Evolutionary conservation across 305 asterid species (phyloP).

Genomic region (Solanum hybrid): DNA sequence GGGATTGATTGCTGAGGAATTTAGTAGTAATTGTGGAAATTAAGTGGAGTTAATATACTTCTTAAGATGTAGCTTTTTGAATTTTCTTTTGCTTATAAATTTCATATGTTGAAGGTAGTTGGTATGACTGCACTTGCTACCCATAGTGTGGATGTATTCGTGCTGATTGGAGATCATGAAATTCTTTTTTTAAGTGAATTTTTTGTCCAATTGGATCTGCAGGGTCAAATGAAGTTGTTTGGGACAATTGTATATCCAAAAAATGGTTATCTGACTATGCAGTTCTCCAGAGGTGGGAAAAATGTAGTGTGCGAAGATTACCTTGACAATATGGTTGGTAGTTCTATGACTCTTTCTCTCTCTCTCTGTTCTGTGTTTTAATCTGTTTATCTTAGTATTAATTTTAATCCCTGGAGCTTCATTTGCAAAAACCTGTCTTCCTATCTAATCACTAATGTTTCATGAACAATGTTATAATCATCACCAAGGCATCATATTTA

Average conservation of each 20-base stretch:
- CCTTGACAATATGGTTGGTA: slow-evolving; percentile 70
- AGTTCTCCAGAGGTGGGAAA: slow-evolving; percentile 79
- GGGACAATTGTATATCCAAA: slow-evolving; percentile 83
- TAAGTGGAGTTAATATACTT: too few relatives aligned
- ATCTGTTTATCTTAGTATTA: neutral
- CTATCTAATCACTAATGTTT: neutral
- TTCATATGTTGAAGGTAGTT: neutral
- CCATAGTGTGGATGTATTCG: neutral
- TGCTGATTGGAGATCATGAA: neutral
- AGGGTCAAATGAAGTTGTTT: slow-evolving; percentile 91
- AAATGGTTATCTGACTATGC: slow-evolving; percentile 75
- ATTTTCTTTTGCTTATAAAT: too few relatives aligned
- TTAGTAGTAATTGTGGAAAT: too few relatives aligned
- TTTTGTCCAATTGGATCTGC: neutral
- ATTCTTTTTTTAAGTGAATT: neutral
- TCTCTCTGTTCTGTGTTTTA: neutral
- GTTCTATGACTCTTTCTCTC: neutral
- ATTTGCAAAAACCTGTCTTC: neutral
- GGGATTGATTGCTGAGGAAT: too few relatives aligned
- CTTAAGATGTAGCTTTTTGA: too few relatives aligned
- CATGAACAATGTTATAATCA: neutral
- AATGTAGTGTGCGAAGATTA: slow-evolving; percentile 77
- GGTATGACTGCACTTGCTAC: neutral
- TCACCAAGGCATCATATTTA: neutral
- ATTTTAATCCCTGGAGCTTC: neutral